Evolutionary conservation across 306 rosid genomes (phyloP), one percentile per base, ranked within the genome.

Genomic region (Inga oerstediana): DNA sequence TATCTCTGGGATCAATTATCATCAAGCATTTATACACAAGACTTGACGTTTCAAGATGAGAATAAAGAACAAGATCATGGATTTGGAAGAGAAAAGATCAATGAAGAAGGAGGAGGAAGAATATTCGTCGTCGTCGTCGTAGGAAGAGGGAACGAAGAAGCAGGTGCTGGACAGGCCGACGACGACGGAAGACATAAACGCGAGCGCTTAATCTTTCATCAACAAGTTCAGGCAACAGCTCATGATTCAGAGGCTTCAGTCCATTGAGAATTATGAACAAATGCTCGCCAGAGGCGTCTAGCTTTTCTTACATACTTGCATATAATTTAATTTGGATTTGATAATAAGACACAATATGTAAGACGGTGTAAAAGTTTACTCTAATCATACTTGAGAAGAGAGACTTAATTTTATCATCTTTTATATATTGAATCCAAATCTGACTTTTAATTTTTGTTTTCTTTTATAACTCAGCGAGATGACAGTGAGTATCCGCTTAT

Each of bases 151-250:
- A 71, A 7, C 64, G 27, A 30, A 59, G 22, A 39, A 5, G 74
- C 43, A 8, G 89, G 82, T 86, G 71, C 74, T 84, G 4, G 98
- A 92, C 89, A 89, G 85, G 69, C 84, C 89, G 70, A 54, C 89
- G 1, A 77, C 91, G 15, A 10, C 34, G n/a, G 89, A 88, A 81
- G 97, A 93, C 32, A 84, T 96, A 44, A 84, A 96, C 43, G 91
- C 87, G 34, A 92, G 98, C n/a, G 97, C 98, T 0, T 98, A 93
- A 32, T 93, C 93, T 3, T 96, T 96, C 85, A 96, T 93, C 86
- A 89, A 89, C 85, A 96, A 92, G 49, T 96, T 96, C 91, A 89
- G 93, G 87, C 80, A 90, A 24, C 97, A 96, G 58, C 83, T 96
- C 0, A 11, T 89, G 80, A 89, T 92, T 80, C 99, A 96, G 45